Evolutionary conservation across 805 yeast genomes (phyloP).

Genomic region (Naumovozyma castellii): DNA sequence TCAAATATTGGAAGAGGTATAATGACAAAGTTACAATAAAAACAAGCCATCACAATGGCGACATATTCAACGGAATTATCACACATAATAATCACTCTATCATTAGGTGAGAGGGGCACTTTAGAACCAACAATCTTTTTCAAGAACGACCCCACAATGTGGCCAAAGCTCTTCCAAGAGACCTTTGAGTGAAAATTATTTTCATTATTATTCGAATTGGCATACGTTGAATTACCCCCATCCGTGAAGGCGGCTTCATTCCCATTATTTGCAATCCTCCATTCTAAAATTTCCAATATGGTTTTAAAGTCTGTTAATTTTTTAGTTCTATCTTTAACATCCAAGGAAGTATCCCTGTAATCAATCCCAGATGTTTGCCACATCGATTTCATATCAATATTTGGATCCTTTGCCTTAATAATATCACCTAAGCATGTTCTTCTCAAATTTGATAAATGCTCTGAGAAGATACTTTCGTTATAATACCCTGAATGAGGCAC

Average conservation of each 20-base stretch:
- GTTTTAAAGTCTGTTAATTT: constrained; percentile 63
- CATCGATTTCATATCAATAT: constrained; percentile 2
- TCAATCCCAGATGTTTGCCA: constrained; percentile 78
- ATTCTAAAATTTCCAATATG: constrained; percentile 64
- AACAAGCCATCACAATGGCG: constrained; percentile 77
- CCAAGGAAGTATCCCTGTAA: constrained; percentile 62
- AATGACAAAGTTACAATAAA: constrained; percentile 54
- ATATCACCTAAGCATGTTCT: constrained; percentile 45
- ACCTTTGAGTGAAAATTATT: constrained; percentile 42
- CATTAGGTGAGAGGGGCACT: constrained; percentile 55
- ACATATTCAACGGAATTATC: constrained; percentile 81
- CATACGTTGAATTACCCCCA: constrained; percentile 27
- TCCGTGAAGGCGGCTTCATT: constrained; percentile 69
- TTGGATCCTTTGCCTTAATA: not conserved
- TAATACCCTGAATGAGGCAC: constrained; percentile 27
- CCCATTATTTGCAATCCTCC: constrained; percentile 63
- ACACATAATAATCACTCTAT: constrained; percentile 69
- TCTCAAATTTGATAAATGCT: constrained; percentile 58
- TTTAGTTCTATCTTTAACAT: constrained; percentile 59
- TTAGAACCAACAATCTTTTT: constrained; percentile 59
- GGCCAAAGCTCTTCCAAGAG: constrained; percentile 79
- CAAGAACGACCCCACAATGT: constrained; percentile 65
- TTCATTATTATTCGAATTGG: constrained; percentile 23
- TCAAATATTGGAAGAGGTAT: constrained; percentile 72
- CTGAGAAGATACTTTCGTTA: constrained; percentile 30